Evolutionary conservation across 2,329 filamentous ascomycete species (phyloP).

Genomic region (Amphichorda felina): DNA sequence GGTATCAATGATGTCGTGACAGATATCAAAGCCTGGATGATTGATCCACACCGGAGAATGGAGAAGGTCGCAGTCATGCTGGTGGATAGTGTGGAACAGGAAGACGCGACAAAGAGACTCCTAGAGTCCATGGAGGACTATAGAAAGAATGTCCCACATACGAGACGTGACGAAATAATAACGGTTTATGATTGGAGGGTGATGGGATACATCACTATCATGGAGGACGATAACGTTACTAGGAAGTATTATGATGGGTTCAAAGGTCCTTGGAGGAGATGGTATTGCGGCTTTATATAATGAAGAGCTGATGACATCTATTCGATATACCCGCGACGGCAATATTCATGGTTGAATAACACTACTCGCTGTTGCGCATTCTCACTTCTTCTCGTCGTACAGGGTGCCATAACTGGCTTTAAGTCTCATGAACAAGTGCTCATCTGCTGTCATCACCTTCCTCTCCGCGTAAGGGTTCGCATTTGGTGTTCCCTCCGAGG

Average conservation of each 20-base stretch:
- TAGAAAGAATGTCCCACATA: constrained; percentile 13
- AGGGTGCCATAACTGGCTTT: constrained; percentile 45
- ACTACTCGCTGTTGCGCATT: neutral
- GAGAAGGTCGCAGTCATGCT: constrained; percentile 15
- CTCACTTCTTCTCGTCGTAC: constrained; percentile 28
- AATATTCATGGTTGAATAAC: no score
- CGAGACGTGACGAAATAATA: constrained; percentile 20
- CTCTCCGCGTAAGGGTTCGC: constrained; percentile 37
- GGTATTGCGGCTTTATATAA: constrained; percentile 26
- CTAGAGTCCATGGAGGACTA: constrained; percentile 17
- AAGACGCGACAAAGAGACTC: constrained; percentile 19
- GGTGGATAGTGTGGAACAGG: constrained; percentile 24
- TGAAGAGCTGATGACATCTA: neutral
- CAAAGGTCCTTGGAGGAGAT: constrained; percentile 28
- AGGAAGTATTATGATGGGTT: constrained; percentile 21
- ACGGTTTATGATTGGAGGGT: constrained; percentile 35
- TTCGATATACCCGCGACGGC: no score
- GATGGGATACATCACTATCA: constrained; percentile 24
- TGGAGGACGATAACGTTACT: constrained; percentile 20
- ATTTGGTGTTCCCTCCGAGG: constrained; percentile 15
- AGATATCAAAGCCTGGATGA: constrained; percentile 22
- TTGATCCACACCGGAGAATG: neutral
- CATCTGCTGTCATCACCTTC: constrained; percentile 48
- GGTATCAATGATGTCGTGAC: constrained; percentile 22
- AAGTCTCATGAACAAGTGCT: constrained; percentile 51